A percentile compares a stretch with the other conserved stretches of the same genome.
phyloP scores from a whole-genome alignment of 2,329 filamentous ascomycete genomes.

The Ascochyta rabiei region DNA sequence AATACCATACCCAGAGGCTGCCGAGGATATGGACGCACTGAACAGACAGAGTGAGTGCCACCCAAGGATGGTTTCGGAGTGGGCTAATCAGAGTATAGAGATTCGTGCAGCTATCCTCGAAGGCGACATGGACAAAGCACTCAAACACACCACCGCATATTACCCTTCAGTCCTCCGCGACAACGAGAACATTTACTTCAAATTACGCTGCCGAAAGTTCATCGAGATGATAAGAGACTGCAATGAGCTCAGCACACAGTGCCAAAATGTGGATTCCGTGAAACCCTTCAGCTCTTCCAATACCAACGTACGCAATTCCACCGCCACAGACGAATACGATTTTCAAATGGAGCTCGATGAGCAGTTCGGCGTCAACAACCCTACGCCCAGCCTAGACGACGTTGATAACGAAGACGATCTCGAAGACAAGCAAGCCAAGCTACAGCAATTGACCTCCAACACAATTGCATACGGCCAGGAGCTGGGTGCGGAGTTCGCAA shows the following conservation, averaged over 20 bases:
- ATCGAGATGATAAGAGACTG: conserved; percentile 74
- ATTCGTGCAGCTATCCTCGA: conserved; percentile 88
- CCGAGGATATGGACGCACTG: conserved; percentile 84
- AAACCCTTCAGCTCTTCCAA: conserved; percentile 39
- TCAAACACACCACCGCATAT: conserved; percentile 78
- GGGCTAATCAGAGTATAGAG: conserved; percentile 58
- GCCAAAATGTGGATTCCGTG: conserved; percentile 30
- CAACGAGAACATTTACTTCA: conserved; percentile 86
- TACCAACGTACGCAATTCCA: conserved; percentile 44
- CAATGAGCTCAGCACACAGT: conserved; percentile 51
- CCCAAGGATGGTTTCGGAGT: neutral
- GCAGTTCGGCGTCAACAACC: conserved; percentile 49
- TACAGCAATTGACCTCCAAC: conserved; percentile 64
- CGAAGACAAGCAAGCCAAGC: conserved; percentile 41
- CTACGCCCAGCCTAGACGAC: conserved; percentile 35
- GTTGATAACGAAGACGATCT: conserved; percentile 45
- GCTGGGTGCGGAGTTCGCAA: conserved; percentile 76
- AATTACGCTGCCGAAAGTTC: conserved; percentile 86
- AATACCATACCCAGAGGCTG: conserved; percentile 67
- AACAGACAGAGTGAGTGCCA: conserved; percentile 75
- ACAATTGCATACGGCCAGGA: conserved; percentile 81
- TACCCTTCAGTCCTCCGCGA: conserved; percentile 82
- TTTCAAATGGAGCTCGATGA: conserved; percentile 65
- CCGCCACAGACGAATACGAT: conserved; percentile 56
- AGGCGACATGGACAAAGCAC: conserved; percentile 87